Percentiles rank a stretch among this genome's conserved stretches.
phyloP scores from a whole-genome alignment of 2,329 filamentous ascomycete genomes.

The Trichoderma citrinoviride region DNA sequence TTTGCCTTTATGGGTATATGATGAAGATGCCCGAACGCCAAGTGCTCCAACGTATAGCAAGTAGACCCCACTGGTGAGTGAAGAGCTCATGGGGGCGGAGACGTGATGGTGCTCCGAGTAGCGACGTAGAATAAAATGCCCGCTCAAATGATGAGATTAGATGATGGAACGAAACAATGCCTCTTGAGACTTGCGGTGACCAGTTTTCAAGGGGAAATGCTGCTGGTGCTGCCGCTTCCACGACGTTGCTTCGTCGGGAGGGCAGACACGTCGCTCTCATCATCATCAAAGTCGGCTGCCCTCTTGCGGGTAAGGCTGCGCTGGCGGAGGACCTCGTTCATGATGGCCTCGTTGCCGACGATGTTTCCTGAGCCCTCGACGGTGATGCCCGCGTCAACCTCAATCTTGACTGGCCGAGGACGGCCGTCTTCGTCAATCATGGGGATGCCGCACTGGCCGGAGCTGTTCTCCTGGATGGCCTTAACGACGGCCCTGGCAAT shows the following conservation, averaged over 20 bases:
- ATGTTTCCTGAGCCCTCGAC: conserved; percentile 46
- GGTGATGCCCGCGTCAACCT: conserved; percentile 46
- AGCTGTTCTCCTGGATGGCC: conserved; percentile 44
- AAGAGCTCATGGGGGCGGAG: not conserved
- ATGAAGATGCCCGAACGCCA: conserved; percentile 8
- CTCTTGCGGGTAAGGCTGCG: conserved; percentile 27
- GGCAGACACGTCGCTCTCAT: conserved; percentile 24
- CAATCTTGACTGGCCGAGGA: conserved; percentile 42
- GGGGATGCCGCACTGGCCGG: conserved; percentile 40
- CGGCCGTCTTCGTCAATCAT: conserved; percentile 48
- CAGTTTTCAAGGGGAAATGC: not conserved
- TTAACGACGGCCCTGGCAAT: conserved; percentile 46
- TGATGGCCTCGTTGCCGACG: conserved; percentile 37
- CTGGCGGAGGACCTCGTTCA: conserved; percentile 32
- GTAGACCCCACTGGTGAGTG: not conserved
- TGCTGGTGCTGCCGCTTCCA: not conserved
- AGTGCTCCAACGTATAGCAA: not conserved
- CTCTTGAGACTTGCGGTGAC: not conserved
- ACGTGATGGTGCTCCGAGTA: not conserved
- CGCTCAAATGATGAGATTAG: not conserved
- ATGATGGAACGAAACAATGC: not conserved
- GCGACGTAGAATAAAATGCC: too few species aligned
- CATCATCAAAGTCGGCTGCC: conserved; percentile 20
- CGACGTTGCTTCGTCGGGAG: not conserved
- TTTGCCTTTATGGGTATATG: conserved; percentile 14